Evolutionary conservation across 2,329 filamentous ascomycete species (phyloP), one percentile per base, ranked within the genome.

Genomic region (Aschersonia sp.): DNA sequence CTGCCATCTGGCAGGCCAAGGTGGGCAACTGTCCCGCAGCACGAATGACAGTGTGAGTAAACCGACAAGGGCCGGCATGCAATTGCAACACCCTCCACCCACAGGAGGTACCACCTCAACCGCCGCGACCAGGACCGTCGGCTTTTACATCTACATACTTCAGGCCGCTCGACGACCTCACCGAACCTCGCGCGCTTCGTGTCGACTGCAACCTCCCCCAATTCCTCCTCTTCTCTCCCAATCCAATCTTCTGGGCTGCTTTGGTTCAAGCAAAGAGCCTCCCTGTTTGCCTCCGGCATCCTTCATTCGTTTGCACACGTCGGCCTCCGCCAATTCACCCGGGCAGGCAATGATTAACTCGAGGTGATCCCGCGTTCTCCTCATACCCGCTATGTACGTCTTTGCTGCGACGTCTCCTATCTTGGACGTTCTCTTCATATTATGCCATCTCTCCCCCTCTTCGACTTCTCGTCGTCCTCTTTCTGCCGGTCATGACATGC

Each of bases 301-400:
- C 30, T 32, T 8, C 47, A 42, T 35, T 45, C 45, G 48, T 44
- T 47, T 47, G 42, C 48, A 39, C 47, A 41, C 49, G 10, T 40
- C 47, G 32, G 43, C 47, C 49, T 47, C 57, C 55, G 54, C 55
- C 61, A 63, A 62, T 65, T 62, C 60, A 58, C 59, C 57, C 53
- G 52, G 58, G 56, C 60, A 56, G 62, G 63, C 62, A 58, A 66
- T 66, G 63, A 52, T 64, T 59, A 55, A 54, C 58, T 60, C 58
- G 54, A 56, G 62, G 63, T 65, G 59, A 65, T 55, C 44, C 56
- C 55, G 42, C 30, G 45, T 40, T 30, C 43, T 48, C 44, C 46
- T 50, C 48, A 51, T 50, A 39, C 44, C 43, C 52, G 54, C 53
- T 53, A 47, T 50, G 56, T 59, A 56, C 46, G 56, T 55, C 4